phyloP scores from a whole-genome alignment of 495 filamentous ascomycete species.

The Lasiosphaeris hirsuta region DNA sequence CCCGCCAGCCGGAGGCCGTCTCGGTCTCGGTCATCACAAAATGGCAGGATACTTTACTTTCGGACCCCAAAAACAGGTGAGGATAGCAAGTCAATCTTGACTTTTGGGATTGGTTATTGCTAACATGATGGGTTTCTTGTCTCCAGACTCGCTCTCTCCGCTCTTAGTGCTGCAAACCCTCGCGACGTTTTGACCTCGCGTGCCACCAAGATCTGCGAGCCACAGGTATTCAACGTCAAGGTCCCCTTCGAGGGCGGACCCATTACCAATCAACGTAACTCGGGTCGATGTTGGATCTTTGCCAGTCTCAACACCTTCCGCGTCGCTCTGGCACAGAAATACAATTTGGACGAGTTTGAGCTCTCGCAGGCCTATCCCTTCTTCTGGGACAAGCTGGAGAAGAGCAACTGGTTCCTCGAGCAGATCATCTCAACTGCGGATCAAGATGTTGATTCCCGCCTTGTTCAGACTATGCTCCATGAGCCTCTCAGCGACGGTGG shows the following conservation, averaged over 20 bases:
- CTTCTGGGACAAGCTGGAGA: conserved; percentile 94
- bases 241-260: conserved; percentile 79
- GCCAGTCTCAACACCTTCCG: conserved; percentile 85
- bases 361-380: conserved; percentile 86
- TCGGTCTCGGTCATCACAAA: conserved; percentile 44
- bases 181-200: conserved; percentile 54
- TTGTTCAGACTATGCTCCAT: conserved; percentile 63
- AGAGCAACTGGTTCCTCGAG: conserved; percentile 84
- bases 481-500: conserved; percentile 76
- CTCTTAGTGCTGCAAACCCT: conserved; percentile 56
- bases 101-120: not conserved
- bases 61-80: conserved; percentile 61
- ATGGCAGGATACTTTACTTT: conserved; percentile 60
- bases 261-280: conserved; percentile 77
- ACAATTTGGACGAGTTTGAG: conserved; percentile 75
- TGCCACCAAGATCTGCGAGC: conserved; percentile 57
- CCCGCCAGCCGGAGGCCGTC: conserved; percentile 38
- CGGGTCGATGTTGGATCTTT: conserved; percentile 87
- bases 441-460: conserved; percentile 62
- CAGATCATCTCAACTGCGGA: conserved; percentile 70
- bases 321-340: conserved; percentile 74
- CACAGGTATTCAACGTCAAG: conserved; percentile 75
- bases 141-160: conserved; percentile 62
- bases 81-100: not conserved
- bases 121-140: not conserved